phyloP scores from a whole-genome alignment of 2,329 filamentous ascomycete species.

The Xylaria sp. region DNA sequence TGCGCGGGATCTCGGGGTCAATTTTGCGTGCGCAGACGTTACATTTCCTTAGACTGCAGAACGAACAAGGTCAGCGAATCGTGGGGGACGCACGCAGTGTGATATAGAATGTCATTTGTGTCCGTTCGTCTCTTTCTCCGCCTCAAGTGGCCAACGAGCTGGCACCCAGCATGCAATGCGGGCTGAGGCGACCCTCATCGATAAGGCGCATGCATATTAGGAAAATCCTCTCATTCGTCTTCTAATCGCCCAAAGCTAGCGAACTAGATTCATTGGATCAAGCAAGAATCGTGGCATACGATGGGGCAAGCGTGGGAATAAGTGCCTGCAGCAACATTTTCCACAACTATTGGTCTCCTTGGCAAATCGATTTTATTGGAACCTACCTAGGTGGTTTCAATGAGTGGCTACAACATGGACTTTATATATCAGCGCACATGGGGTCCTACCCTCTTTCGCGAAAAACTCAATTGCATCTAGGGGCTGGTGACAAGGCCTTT shows the following conservation, averaged over 20 bases:
- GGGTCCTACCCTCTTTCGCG: neutral
- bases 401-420: conserved; percentile 53
- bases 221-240: conserved; percentile 15
- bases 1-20: conserved; percentile 5
- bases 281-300: conserved; percentile 16
- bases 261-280: conserved; percentile 17
- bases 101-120: conserved; percentile 27
- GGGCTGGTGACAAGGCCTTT: neutral
- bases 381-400: neutral
- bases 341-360: conserved; percentile 46
- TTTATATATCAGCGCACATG: conserved; percentile 48
- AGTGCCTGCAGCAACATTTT: conserved; percentile 3
- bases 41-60: conserved; percentile 10
- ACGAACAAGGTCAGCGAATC: conserved; percentile 16
- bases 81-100: conserved; percentile 22
- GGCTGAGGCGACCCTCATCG: conserved; percentile 6
- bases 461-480: neutral
- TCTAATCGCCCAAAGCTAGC: conserved; percentile 4
- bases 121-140: conserved; percentile 10
- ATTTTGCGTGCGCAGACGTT: neutral
- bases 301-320: conserved; percentile 4
- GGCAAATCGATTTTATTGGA: neutral
- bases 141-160: conserved; percentile 21
- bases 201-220: conserved; percentile 27
- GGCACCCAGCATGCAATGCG: conserved; percentile 27